Evolutionary conservation across 2,329 filamentous ascomycete species (phyloP).

Genomic region (Phaeoacremonium minimum): DNA sequence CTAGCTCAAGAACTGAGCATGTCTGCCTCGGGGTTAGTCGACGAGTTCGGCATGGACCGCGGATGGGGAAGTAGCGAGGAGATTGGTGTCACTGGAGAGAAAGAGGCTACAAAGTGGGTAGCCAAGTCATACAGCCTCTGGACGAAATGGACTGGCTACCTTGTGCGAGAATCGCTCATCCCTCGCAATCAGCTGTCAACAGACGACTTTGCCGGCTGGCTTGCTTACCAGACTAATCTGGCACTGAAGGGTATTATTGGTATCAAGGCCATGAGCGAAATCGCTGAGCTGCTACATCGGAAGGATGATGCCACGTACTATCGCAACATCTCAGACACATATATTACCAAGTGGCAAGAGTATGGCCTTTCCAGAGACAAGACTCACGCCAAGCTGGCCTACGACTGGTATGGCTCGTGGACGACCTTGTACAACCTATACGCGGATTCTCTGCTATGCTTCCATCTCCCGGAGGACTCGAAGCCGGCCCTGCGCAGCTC

Average conservation of each 20-base stretch:
- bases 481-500: not conserved
- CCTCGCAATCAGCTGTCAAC: constrained; percentile 71
- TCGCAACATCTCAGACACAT: constrained; percentile 57
- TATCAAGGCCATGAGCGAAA: constrained; percentile 71
- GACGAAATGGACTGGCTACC: constrained; percentile 72
- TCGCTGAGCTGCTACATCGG: constrained; percentile 56
- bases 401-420: constrained; percentile 79
- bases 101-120: constrained; percentile 32
- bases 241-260: constrained; percentile 75
- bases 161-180: constrained; percentile 65
- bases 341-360: constrained; percentile 68
- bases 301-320: constrained; percentile 56
- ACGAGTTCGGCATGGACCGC: constrained; percentile 22
- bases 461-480: constrained; percentile 47
- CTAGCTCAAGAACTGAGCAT: constrained; percentile 6
- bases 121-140: constrained; percentile 60
- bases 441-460: constrained; percentile 73
- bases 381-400: constrained; percentile 71
- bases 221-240: constrained; percentile 70
- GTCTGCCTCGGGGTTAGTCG: constrained; percentile 7
- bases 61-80: constrained; percentile 45
- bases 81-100: constrained; percentile 35
- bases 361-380: constrained; percentile 66
- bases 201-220: constrained; percentile 74
- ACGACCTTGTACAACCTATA: constrained; percentile 78